These are phyloP conservation scores for rapeseed (Brassica napus) DNA, from an alignment of 345 rosid genomes.

Conservation along the genomic window Da-Ae NC_063446.1:3628001-3628500, in stretches of 20 bases:
- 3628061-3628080: not conserved
- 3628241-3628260: constrained; percentile 5
- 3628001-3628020: not conserved
- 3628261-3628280: constrained; percentile 25
- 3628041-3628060: not conserved
- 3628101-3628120: not conserved
- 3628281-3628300: constrained; percentile 15
- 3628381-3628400: constrained; percentile 38
- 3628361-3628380: constrained; percentile 24
- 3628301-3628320: constrained; percentile 19
- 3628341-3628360: constrained; percentile 32
- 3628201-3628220: constrained; percentile 23
- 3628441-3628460: constrained; percentile 43
- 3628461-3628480: constrained; percentile 36
- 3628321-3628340: constrained; percentile 13
- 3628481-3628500: constrained; percentile 25
- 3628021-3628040: not conserved
- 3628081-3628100: not conserved
- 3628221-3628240: not conserved
- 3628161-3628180: constrained; percentile 17
- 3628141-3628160: no score
- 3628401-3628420: constrained; percentile 33
- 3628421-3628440: constrained; percentile 40
- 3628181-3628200: constrained; percentile 24
- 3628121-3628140: not conserved